Percentiles rank a stretch among this genome's conserved stretches.
These are phyloP conservation scores for Grosmannia huntii DNA, from an alignment of 2,329 filamentous ascomycete genomes.

Conservation along the genomic window DNA sequence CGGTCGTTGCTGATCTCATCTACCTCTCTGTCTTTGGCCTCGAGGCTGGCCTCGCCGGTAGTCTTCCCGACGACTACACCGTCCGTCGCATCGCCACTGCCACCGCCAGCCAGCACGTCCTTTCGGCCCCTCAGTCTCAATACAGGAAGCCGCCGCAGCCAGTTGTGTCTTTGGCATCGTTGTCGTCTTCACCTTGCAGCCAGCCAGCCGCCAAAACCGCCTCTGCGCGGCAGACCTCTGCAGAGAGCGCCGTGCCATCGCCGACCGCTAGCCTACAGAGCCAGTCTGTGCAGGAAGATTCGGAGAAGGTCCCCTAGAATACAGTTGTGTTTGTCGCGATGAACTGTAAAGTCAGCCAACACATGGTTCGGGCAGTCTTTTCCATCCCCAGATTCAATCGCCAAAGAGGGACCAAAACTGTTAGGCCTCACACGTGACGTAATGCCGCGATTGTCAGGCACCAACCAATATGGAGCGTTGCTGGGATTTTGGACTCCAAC, in stretches of 20 bases:
- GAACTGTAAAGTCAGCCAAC: too few relatives aligned
- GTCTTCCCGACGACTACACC: constrained; percentile 2
- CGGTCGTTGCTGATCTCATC: constrained; percentile 4
- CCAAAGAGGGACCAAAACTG: too few relatives aligned
- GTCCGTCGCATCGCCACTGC: constrained; percentile 1
- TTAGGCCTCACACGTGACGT: too few relatives aligned
- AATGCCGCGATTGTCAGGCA: too few relatives aligned
- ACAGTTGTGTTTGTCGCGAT: too few relatives aligned
- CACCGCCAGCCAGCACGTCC: neutral
- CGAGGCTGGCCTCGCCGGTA: constrained; percentile 3
- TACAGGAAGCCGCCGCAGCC: neutral
- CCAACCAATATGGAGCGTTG: too few relatives aligned
- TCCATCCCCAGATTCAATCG: too few relatives aligned
- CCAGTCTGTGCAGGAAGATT: neutral
- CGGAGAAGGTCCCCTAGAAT: neutral
- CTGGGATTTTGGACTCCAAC: too few relatives aligned
- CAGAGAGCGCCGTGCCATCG: neutral
- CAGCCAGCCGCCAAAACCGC: neutral
- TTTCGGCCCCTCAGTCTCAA: neutral
- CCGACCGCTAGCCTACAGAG: neutral
- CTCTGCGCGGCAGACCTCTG: neutral
- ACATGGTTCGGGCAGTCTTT: too few relatives aligned
- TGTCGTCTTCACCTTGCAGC: neutral
- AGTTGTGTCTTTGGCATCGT: neutral
- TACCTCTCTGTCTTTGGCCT: constrained; percentile 7